Evolutionary conservation across 2,329 filamentous ascomycete genomes (phyloP), one percentile per base, ranked within the genome.

Genomic region (Eurotiales sp.): DNA sequence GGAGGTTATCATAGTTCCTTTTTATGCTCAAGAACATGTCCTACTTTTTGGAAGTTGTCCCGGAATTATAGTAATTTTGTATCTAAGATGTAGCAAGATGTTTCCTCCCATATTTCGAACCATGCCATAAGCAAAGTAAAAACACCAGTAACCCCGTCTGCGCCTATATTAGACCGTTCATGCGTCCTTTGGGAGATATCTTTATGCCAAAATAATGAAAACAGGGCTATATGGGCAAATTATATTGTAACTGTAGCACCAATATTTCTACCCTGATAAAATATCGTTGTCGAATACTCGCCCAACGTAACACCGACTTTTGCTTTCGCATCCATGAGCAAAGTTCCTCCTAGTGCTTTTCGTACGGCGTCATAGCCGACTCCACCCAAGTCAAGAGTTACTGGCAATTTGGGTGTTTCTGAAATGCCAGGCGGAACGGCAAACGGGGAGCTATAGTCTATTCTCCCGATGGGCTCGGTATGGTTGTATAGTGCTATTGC

Each of bases 401-500:
- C 92, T 0, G 92, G 91, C 37, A 99, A 66, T 52, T 80, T 80
- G 1, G 92, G 92, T 0, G 87, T 88, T 51, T 80, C 72, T 2
- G 85, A 87, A 1, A 81, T 66, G 0, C 90, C 89, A 0, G 91
- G 90, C 0, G 86, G 85, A 1, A 90, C 86, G 2, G 83, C 80
- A 61, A 97, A 92, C 0, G 88, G 83, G 14, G 83, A 65, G 34
- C 85, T 77, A 64, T 93, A 89, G 21, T 86, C 59, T 52, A 97
- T 96, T 22, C 77, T 81, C 1, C 91, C 93, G 0, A 95, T 77
- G 1, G 84, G 80, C 47, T 92, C 83, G 8, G 84, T 87, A 55
- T 87, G 81, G 56, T 95, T 90, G 68, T 95, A 95, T 55, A 84
- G 86, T 0, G 93, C 90, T 1, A 86, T 90, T 6, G 92, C 92